Percentiles rank a stretch among this genome's conserved stretches.
These are phyloP conservation scores for Diaporthe ampelina DNA, from an alignment of 2,329 filamentous ascomycete genomes.

Conservation along the genomic window DNA sequence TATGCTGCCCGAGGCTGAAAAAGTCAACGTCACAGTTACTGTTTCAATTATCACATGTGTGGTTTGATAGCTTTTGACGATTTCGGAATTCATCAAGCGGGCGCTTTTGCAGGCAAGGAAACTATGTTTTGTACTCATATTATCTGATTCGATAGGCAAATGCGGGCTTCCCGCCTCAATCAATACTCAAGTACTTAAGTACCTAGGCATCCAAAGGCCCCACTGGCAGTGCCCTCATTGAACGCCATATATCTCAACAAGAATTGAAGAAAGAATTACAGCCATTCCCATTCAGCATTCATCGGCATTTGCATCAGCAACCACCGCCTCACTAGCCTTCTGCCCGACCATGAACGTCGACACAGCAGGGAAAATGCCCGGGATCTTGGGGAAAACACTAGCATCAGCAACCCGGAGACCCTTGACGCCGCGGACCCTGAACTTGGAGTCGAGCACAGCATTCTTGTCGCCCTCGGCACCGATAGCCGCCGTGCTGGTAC, in stretches of 20 bases:
- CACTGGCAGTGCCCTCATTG: not conserved
- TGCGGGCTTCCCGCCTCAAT: not conserved
- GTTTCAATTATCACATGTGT: too few relatives aligned
- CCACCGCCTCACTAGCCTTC: constrained; percentile 73
- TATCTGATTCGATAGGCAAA: not conserved
- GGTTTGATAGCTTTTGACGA: too few relatives aligned
- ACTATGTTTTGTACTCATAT: too few relatives aligned
- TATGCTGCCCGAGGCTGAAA: too few relatives aligned
- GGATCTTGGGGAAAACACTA: constrained; percentile 64
- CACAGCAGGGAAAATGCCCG: constrained; percentile 62
- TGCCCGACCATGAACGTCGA: constrained; percentile 71
- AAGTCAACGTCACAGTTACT: too few relatives aligned
- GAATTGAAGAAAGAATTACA: not conserved
- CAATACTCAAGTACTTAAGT: not conserved
- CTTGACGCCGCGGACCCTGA: constrained; percentile 66
- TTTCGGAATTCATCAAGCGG: too few relatives aligned
- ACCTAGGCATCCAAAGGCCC: too few relatives aligned
- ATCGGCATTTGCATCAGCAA: constrained; percentile 42
- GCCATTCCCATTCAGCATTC: not conserved
- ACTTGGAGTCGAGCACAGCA: constrained; percentile 67
- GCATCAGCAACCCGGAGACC: constrained; percentile 70
- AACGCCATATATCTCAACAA: not conserved
- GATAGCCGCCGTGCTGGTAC: constrained; percentile 66
- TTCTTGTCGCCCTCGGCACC: constrained; percentile 64
- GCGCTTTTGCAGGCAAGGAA: too few relatives aligned